These are phyloP conservation scores for Suillus clintonianus DNA, from an alignment of 768 basidiomycete genomes.

Conservation along the genomic window DNA sequence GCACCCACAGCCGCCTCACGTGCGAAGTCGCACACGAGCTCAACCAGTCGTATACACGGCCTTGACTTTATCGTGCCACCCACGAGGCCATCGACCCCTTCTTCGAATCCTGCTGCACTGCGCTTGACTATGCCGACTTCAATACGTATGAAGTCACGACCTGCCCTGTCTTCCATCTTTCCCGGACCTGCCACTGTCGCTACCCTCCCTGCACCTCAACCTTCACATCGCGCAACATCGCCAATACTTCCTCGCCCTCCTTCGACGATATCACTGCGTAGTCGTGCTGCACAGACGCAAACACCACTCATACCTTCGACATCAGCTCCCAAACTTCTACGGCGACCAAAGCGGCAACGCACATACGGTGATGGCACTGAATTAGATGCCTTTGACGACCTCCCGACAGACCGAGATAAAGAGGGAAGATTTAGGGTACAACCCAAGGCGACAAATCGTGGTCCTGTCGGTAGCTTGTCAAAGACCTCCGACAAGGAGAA, in stretches of 20 bases:
- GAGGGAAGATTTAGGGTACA: slow-evolving; percentile 75
- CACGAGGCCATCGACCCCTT: slow-evolving; percentile 77
- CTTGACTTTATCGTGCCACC: slow-evolving; percentile 73
- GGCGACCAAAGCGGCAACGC: slow-evolving; percentile 74
- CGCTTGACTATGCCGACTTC: slow-evolving; percentile 89
- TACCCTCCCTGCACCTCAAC: slow-evolving; percentile 31
- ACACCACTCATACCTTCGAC: slow-evolving; percentile 41
- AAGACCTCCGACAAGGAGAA: slow-evolving; percentile 40
- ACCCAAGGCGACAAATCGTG: slow-evolving; percentile 67
- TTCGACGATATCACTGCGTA: slow-evolving; percentile 51
- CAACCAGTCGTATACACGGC: slow-evolving; percentile 59
- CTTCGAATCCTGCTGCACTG: slow-evolving; percentile 72
- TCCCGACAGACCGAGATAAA: slow-evolving; percentile 83
- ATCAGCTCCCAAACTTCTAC: slow-evolving; percentile 63
- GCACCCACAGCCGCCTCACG: slow-evolving; percentile 81
- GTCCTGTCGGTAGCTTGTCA: slow-evolving; percentile 53
- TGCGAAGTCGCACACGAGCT: slow-evolving; percentile 69
- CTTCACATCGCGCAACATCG: slow-evolving; percentile 52
- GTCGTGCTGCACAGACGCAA: slow-evolving; percentile 29
- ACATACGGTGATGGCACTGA: slow-evolving; percentile 89
- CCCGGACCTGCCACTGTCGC: slow-evolving; percentile 42
- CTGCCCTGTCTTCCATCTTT: slow-evolving; percentile 78
- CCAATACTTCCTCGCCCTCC: slow-evolving; percentile 63
- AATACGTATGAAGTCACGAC: slow-evolving; percentile 70
- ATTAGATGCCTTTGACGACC: slow-evolving; percentile 84